phyloP scores from a whole-genome alignment of 2,329 filamentous ascomycete species.

The Chaetomiaceae sp. region DNA sequence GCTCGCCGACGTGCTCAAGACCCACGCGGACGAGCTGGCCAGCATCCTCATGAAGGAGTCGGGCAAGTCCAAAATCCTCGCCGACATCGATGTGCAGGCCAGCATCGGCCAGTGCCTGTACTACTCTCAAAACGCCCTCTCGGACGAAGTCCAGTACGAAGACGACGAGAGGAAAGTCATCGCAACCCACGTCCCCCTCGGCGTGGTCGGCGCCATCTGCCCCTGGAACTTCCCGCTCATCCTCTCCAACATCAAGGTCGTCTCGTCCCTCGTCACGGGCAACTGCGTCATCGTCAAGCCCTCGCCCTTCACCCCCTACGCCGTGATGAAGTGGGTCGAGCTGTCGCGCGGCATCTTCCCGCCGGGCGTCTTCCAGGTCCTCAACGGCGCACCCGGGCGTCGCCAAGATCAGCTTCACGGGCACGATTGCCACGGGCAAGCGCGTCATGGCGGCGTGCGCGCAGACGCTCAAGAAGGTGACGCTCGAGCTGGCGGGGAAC shows the following conservation, averaged over 20 bases:
- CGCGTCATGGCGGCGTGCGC: conserved; percentile 38
- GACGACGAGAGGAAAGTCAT: conserved; percentile 39
- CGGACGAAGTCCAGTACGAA: conserved; percentile 45
- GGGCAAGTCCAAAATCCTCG: conserved; percentile 45
- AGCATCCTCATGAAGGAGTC: conserved; percentile 45
- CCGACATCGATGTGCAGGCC: conserved; percentile 37
- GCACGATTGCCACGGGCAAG: conserved; percentile 46
- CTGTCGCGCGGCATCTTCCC: conserved; percentile 47
- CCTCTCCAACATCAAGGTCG: conserved; percentile 47
- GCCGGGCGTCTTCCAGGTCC: conserved; percentile 51
- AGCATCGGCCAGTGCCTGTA: conserved; percentile 36
- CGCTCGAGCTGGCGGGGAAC: conserved; percentile 53
- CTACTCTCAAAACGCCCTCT: conserved; percentile 37
- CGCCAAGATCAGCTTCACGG: conserved; percentile 56
- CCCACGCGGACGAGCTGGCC: conserved; percentile 40
- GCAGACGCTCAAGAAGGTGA: conserved; percentile 49
- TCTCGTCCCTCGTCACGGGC: conserved; percentile 46
- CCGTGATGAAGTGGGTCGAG: conserved; percentile 49
- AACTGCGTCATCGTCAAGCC: conserved; percentile 55
- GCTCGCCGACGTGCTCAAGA: conserved; percentile 38
- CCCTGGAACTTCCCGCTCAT: conserved; percentile 57
- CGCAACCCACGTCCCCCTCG: conserved; percentile 43
- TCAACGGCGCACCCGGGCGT: conserved; percentile 53
- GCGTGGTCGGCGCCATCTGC: conserved; percentile 51
- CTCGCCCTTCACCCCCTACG: conserved; percentile 53